phyloP scores from a whole-genome alignment of 2,329 filamentous ascomycete genomes.

The Herpotrichia juniperi region DNA sequence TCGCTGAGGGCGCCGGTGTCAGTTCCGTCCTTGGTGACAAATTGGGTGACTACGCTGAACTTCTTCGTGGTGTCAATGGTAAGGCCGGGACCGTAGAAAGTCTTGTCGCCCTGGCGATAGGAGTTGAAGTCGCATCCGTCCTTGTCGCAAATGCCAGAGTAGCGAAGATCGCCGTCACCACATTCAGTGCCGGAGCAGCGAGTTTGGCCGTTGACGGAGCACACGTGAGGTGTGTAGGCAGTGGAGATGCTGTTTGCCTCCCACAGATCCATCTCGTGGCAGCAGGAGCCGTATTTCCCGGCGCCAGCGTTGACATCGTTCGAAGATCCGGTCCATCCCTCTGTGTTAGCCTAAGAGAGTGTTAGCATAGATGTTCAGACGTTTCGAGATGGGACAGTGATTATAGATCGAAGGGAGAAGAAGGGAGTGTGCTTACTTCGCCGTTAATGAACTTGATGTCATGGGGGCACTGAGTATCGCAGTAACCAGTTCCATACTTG shows the following conservation, averaged over 20 bases:
- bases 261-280: constrained; percentile 68
- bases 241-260: constrained; percentile 68
- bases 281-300: constrained; percentile 63
- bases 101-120: constrained; percentile 64
- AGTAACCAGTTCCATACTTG: constrained; percentile 63
- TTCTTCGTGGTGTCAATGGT: constrained; percentile 43
- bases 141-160: constrained; percentile 65
- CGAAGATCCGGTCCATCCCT: constrained; percentile 55
- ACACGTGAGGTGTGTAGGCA: constrained; percentile 68
- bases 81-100: constrained; percentile 53
- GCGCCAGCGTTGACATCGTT: constrained; percentile 59
- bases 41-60: constrained; percentile 55
- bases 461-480: constrained; percentile 38
- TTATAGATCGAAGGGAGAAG: no score
- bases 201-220: constrained; percentile 54
- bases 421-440: constrained; percentile 35
- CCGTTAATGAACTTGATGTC: constrained; percentile 57
- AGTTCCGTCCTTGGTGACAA: constrained; percentile 40
- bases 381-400: neutral
- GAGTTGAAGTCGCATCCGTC: constrained; percentile 73
- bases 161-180: constrained; percentile 56
- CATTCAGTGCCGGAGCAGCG: constrained; percentile 55
- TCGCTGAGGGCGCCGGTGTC: constrained; percentile 46
- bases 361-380: constrained; percentile 10
- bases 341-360: constrained; percentile 54